Evolutionary conservation across 371 early-diverging fungal species (phyloP).

Genomic region (Mucor irregularis): DNA sequence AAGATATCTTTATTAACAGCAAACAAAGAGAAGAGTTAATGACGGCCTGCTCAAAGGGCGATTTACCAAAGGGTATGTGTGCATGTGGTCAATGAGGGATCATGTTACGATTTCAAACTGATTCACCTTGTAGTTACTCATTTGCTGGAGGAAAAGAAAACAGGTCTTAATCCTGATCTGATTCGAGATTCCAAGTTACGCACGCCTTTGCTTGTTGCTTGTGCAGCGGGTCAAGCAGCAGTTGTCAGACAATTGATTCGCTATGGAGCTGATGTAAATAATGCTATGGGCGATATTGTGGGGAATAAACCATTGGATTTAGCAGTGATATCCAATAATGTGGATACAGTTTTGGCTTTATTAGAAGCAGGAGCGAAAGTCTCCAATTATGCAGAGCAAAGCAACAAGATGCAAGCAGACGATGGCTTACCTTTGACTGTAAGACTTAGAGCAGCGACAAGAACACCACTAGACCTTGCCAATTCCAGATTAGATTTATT

Average conservation of each 20-base stretch:
- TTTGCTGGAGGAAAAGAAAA: conserved; percentile 27
- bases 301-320: conserved; percentile 51
- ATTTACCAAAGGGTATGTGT: conserved; percentile 37
- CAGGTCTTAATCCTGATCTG: conserved; percentile 38
- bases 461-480: conserved; percentile 41
- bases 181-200: conserved; percentile 48
- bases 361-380: conserved; percentile 36
- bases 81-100: neutral
- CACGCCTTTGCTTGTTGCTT: conserved; percentile 47
- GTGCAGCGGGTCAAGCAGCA: conserved; percentile 47
- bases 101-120: neutral
- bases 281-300: conserved; percentile 48
- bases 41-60: conserved; percentile 41
- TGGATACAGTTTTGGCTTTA: conserved; percentile 43
- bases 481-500: conserved; percentile 41
- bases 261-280: conserved; percentile 48
- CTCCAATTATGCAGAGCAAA: neutral
- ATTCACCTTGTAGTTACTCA: conserved; percentile 24
- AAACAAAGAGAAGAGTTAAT: conserved; percentile 43
- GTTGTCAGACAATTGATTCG: conserved; percentile 33
- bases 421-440: conserved; percentile 15
- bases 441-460: conserved; percentile 12
- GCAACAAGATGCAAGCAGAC: neutral
- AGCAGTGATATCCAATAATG: conserved; percentile 46
- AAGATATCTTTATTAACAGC: conserved; percentile 34